Base-by-base conservation (phyloP, 306 rosid species). In the Arachis stenosperma region DNA sequence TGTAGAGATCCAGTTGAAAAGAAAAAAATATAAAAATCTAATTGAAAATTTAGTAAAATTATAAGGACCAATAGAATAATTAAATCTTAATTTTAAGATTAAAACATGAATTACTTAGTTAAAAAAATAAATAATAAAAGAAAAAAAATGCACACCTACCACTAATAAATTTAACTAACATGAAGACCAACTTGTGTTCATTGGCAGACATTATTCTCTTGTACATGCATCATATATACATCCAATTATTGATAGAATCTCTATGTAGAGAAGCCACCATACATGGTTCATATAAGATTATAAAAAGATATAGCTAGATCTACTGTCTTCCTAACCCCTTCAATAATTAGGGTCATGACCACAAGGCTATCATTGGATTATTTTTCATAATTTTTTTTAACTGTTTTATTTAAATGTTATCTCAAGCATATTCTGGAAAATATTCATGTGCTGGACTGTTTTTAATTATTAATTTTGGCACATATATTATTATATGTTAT, bases 191-290 rank as follows among this genome's bases (percentile, higher is more conserved):
- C 76, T 77, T 81, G 82, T 65, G 47, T 71, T 82, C 65, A 73
- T 70, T 43, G 52, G 58, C 46, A 73, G 17, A 27, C 41, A 68
- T 77, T 67, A 57, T 82, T 77, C 73, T 81, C 37, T 43, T 57
- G 77, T 68, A 41, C 70, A 64, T 70, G 36, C 73, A 81, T 66
- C 55, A 22, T 64, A 10, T 8, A 71, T 44, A 67, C 8, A 12
- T 57, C 74, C 79, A 80, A 86, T 75, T 47, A 66, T 76, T 61
- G 78, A 72, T 13, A 13, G 81, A 80, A 70, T 73, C 80, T 81
- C 58, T 48, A 71, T 63, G 84, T 53, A 5, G 61, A 71, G 77
- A 65, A 68, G 50, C 69, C 79, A 67, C 51, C 61, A 58, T 48
- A 41, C 59, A 27, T 67, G 44, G 58, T 67, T 65, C 43, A 48